Evolutionary conservation across 2,329 filamentous ascomycete genomes (phyloP).

Genomic region (Epichloe hybrida): DNA sequence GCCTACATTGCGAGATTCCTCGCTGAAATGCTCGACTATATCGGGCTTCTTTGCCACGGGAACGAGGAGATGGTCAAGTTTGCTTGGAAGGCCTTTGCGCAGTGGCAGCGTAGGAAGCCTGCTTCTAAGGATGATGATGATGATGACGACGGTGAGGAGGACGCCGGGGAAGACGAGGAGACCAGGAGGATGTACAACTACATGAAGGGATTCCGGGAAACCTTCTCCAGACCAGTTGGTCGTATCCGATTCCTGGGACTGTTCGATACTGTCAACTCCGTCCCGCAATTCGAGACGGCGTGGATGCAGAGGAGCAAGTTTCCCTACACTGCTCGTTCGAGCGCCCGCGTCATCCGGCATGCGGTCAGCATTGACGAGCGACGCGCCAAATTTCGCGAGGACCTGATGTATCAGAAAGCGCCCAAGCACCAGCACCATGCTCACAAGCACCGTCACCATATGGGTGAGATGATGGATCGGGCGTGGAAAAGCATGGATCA

Average conservation of each 20-base stretch:
- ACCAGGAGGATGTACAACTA: slow-evolving; percentile 52
- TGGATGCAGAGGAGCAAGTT: slow-evolving; percentile 74
- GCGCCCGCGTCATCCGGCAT: slow-evolving; percentile 49
- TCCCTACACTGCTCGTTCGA: slow-evolving; percentile 49
- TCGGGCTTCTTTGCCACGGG: slow-evolving; percentile 65
- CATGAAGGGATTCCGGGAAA: slow-evolving; percentile 69
- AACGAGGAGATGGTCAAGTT: slow-evolving; percentile 80
- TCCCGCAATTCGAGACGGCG: slow-evolving; percentile 59
- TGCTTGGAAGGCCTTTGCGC: slow-evolving; percentile 69
- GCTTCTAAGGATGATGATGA: slow-evolving; percentile 27
- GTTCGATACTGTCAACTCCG: slow-evolving; percentile 73
- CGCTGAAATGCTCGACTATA: slow-evolving; percentile 74
- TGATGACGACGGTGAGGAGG: slow-evolving; percentile 26
- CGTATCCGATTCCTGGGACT: slow-evolving; percentile 65
- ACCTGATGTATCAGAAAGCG: slow-evolving; percentile 45
- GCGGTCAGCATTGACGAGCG: slow-evolving; percentile 60
- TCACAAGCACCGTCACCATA: slow-evolving; percentile 13
- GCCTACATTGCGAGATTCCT: slow-evolving; percentile 63
- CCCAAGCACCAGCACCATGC: slow-evolving; percentile 9
- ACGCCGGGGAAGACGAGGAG: slow-evolving; percentile 16
- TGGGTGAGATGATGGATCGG: slow-evolving; percentile 8
- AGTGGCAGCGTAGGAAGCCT: slow-evolving; percentile 53
- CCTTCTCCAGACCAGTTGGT: slow-evolving; percentile 62
- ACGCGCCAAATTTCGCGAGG: slow-evolving; percentile 58
- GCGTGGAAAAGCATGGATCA: slow-evolving; percentile 9